These are phyloP conservation scores for Dictyophora rubrovolvata DNA, from an alignment of 768 basidiomycete species.

Conservation along the genomic window DNA sequence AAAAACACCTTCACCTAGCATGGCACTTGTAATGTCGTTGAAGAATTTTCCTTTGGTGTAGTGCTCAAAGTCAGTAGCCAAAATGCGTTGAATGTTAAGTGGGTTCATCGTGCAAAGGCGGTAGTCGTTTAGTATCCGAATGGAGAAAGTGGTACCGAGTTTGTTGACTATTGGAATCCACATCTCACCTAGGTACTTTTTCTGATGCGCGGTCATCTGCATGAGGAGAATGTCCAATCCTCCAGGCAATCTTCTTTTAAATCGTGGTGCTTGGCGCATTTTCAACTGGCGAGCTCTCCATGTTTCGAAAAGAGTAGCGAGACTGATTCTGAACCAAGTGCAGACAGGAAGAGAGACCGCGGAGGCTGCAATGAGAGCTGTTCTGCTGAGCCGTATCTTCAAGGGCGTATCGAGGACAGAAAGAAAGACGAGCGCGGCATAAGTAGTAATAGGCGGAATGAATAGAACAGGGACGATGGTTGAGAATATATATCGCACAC, in stretches of 20 bases:
- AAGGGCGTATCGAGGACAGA: neutral
- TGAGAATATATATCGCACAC: neutral
- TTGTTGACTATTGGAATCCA: neutral
- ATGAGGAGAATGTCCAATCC: constrained; percentile 49
- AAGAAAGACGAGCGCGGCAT: neutral
- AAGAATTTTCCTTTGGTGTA: constrained; percentile 29
- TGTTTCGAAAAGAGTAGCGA: neutral
- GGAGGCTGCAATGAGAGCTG: neutral
- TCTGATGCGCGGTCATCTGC: constrained; percentile 45
- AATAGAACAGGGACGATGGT: neutral
- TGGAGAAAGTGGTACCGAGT: constrained; percentile 1
- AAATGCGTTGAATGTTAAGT: neutral
- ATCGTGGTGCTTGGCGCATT: constrained; percentile 22
- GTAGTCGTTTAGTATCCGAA: neutral
- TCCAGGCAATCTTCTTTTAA: constrained; percentile 24
- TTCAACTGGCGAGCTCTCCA: constrained; percentile 9
- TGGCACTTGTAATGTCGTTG: constrained; percentile 30
- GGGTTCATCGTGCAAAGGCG: constrained; percentile 2
- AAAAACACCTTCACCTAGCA: constrained; percentile 70
- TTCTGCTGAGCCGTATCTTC: neutral
- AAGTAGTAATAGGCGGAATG: neutral
- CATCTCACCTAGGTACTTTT: constrained; percentile 45
- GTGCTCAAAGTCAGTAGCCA: constrained; percentile 2
- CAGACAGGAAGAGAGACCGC: neutral
- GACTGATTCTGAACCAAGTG: neutral